These are phyloP conservation scores for Neofusicoccum kwambonambiense DNA, from an alignment of 2,329 filamentous ascomycete genomes.

Conservation along the genomic window DNA sequence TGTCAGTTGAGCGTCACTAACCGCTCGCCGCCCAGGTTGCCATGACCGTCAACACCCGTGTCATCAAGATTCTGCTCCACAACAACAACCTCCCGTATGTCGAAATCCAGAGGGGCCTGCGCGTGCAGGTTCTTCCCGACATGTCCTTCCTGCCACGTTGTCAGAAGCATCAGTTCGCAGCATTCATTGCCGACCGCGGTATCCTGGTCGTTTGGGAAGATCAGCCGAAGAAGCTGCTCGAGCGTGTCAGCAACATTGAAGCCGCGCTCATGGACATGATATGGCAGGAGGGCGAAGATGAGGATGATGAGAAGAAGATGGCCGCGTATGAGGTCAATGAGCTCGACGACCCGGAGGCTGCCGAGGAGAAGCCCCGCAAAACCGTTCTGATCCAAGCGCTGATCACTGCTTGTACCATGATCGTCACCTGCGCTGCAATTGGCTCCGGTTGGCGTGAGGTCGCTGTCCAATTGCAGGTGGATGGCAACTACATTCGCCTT, in stretches of 20 bases:
- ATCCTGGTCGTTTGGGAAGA: constrained; percentile 66
- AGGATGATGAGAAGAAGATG: constrained; percentile 44
- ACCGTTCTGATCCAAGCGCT: constrained; percentile 56
- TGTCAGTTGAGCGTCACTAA: constrained; percentile 13
- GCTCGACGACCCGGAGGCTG: constrained; percentile 41
- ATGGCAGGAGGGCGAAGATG: constrained; percentile 48
- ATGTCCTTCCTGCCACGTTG: constrained; percentile 58
- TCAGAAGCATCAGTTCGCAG: constrained; percentile 65
- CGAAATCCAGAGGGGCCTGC: constrained; percentile 57
- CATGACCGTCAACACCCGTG: constrained; percentile 65
- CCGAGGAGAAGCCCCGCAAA: constrained; percentile 46
- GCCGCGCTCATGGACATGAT: constrained; percentile 57
- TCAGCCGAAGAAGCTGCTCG: constrained; percentile 55
- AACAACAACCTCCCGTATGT: constrained; percentile 54
- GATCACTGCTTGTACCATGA: constrained; percentile 53
- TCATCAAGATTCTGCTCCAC: constrained; percentile 61
- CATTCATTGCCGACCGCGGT: constrained; percentile 59
- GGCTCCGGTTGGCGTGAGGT: constrained; percentile 58
- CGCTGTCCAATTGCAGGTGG: constrained; percentile 54
- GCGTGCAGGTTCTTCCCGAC: constrained; percentile 61
- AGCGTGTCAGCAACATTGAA: constrained; percentile 54
- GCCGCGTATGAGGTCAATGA: constrained; percentile 34
- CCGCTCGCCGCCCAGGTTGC: constrained; percentile 50
- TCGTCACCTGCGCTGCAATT: constrained; percentile 53
- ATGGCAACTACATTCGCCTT: constrained; percentile 54